These are phyloP conservation scores for Fusarium kyushuense DNA, from an alignment of 2,329 filamentous ascomycete species.

Conservation along the genomic window DNA sequence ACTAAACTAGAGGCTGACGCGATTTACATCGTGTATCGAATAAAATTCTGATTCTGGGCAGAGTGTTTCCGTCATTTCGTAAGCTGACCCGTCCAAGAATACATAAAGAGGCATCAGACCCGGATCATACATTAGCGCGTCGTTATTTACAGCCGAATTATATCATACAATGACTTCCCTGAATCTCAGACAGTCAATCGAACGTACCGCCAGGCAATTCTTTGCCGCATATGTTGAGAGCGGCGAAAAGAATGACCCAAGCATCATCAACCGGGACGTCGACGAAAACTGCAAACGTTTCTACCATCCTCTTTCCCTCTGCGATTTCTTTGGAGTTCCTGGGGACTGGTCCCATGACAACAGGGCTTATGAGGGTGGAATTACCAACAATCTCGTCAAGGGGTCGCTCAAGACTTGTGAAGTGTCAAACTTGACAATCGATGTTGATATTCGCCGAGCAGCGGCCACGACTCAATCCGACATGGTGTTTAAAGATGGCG, in stretches of 20 bases:
- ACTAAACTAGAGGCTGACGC: not conserved
- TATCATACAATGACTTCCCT: not conserved
- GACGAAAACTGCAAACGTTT: not conserved
- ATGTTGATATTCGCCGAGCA: not conserved
- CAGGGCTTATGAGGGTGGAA: not conserved
- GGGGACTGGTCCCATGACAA: not conserved
- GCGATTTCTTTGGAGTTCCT: not conserved
- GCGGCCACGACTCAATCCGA: not conserved
- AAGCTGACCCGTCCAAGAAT: not conserved
- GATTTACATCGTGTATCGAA: not conserved
- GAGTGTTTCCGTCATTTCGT: not conserved
- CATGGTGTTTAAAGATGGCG: slow-evolving; percentile 4
- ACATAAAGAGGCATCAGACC: not conserved
- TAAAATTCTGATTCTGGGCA: not conserved
- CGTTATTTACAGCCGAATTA: not conserved
- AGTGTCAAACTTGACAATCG: not conserved
- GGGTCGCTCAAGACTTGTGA: not conserved
- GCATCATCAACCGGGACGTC: not conserved
- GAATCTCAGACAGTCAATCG: not conserved
- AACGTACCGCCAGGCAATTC: not conserved
- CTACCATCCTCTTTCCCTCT: not conserved
- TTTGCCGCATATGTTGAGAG: not conserved
- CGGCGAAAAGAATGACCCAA: not conserved
- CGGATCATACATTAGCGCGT: no score
- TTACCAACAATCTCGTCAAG: not conserved